Conservation (phyloP, 371 early-diverging fungal genomes). For the Rhizopus delemar region DNA sequence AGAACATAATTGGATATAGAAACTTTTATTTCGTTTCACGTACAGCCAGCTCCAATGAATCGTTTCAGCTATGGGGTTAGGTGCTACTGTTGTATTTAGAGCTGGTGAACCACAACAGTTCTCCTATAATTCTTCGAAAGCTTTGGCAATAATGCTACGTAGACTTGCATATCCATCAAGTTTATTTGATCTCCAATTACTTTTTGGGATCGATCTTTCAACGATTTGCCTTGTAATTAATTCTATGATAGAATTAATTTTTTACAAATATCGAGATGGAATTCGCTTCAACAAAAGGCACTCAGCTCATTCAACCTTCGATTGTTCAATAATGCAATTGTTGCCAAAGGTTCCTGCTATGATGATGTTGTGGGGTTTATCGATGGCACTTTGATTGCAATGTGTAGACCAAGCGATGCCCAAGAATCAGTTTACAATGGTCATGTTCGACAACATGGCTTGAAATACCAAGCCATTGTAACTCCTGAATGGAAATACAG, state of each 20-base stretch:
- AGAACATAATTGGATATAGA: too few species aligned
- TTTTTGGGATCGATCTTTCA: neutral
- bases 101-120: too few species aligned
- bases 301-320: neutral
- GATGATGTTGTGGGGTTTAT: constrained; percentile 2
- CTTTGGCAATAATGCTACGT: too few species aligned
- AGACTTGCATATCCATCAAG: too few species aligned
- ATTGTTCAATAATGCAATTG: neutral
- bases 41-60: too few species aligned
- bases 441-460: neutral
- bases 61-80: too few species aligned
- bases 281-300: neutral
- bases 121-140: too few species aligned
- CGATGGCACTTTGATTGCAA: constrained; percentile 1
- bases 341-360: neutral
- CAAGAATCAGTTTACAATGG: constrained; percentile 8
- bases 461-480: constrained; percentile 1
- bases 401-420: neutral
- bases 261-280: neutral
- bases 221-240: neutral
- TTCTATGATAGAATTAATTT: neutral
- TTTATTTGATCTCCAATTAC: too few species aligned
- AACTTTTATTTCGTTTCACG: too few species aligned
- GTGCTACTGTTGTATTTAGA: too few species aligned
- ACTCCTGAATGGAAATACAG: constrained; percentile 5